Conservation (phyloP, 352 stramenopile genomes). For the Globisporangium nagaii region DNA sequence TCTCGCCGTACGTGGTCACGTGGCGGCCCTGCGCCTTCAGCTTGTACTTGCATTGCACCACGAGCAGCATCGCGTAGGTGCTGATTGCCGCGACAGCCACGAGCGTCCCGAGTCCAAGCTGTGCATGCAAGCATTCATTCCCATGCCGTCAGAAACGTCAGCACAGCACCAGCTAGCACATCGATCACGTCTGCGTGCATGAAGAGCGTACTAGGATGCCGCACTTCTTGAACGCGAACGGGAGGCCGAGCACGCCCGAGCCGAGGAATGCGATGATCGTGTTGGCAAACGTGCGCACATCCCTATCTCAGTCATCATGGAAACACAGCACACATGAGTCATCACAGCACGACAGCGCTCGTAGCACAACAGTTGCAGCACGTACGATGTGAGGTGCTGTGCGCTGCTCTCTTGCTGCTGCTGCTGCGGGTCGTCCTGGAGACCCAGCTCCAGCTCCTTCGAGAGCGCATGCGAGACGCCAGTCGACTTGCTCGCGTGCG, state of each 20-base stretch:
- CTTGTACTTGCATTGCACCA: constrained; percentile 79
- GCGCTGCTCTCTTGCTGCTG: constrained; percentile 12
- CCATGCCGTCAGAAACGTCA: no score
- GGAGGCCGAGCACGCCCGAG: constrained; percentile 86
- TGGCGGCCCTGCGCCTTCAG: constrained; percentile 40
- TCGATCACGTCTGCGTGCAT: no score
- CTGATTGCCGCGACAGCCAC: constrained; percentile 44
- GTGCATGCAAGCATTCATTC: background rate
- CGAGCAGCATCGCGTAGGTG: constrained; percentile 71
- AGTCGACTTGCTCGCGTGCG: background rate
- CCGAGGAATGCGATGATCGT: constrained; percentile 90
- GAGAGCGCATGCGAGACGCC: background rate
- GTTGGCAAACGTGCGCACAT: constrained; percentile 66
- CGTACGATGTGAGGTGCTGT: constrained; percentile 41
- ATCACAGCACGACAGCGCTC: background rate
- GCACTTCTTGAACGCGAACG: constrained; percentile 85
- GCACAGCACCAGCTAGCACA: background rate
- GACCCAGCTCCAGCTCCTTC: constrained; percentile 9
- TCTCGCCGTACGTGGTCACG: constrained; percentile 80
- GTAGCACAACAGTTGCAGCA: background rate
- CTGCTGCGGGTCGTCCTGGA: constrained; percentile 15
- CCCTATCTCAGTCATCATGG: constrained; percentile 17
- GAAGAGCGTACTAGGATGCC: constrained; percentile 66
- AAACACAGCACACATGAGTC: background rate
- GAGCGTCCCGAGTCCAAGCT: constrained; percentile 58